A percentile compares a stretch with the other conserved stretches of the same genome.
Evolutionary conservation across 768 basidiomycete species (phyloP).

Genomic region (Chalciporus pseudorubinellus): DNA sequence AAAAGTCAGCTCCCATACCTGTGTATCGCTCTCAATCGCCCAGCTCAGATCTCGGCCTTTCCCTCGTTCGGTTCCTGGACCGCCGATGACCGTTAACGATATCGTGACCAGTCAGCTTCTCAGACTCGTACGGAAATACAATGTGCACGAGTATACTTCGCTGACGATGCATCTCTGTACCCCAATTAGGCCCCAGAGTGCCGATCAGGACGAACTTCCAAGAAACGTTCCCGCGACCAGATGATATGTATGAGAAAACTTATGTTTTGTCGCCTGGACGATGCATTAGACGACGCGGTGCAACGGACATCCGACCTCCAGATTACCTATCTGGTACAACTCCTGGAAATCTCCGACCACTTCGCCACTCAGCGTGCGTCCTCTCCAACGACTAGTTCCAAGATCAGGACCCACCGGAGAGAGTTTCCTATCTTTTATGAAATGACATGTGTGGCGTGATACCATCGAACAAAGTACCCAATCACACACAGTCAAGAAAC

Average conservation of each 20-base stretch:
- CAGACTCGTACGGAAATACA: neutral
- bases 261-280: neutral
- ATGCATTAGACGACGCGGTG: neutral
- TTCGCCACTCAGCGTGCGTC: neutral
- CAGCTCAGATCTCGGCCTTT: neutral
- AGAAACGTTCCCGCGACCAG: neutral
- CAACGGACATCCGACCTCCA: neutral
- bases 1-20: too few relatives aligned
- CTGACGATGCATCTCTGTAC: neutral
- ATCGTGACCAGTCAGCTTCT: too few relatives aligned
- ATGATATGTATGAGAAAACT: neutral
- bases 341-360: neutral
- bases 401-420: conserved; percentile 5
- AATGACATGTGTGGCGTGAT: neutral
- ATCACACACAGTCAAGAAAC: neutral
- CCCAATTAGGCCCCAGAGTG: neutral
- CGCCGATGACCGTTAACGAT: neutral
- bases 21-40: too few relatives aligned
- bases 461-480: neutral
- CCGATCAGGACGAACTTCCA: conserved; percentile 7
- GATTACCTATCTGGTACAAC: neutral
- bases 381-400: neutral
- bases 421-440: neutral
- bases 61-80: neutral
- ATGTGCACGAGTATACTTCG: conserved; percentile 1